Evolutionary conservation across 192 early-diverging fungal genomes (phyloP).

Genomic region (Coemansia sp.): DNA sequence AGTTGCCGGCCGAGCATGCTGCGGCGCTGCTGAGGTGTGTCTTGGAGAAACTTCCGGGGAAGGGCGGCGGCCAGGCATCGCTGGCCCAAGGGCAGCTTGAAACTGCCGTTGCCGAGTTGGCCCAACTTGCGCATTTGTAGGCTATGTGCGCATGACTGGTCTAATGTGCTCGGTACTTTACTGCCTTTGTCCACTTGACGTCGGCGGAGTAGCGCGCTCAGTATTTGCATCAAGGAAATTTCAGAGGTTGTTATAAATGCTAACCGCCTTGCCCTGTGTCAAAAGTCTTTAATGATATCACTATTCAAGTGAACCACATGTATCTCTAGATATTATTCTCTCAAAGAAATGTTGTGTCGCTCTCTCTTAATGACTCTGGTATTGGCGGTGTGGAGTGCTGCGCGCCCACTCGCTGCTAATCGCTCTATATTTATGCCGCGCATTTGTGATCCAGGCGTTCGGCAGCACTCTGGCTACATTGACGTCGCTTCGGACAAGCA

Average conservation of each 20-base stretch:
- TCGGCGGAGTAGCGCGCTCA: neutral
- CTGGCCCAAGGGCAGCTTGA: slow-evolving; percentile 36
- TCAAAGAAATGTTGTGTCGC: neutral
- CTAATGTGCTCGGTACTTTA: neutral
- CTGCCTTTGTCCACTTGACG: neutral
- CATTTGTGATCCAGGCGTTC: slow-evolving; percentile 85
- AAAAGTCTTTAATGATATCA: neutral
- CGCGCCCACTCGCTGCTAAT: neutral
- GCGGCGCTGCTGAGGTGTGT: slow-evolving; percentile 68
- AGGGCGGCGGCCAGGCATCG: slow-evolving; percentile 36
- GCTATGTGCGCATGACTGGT: neutral
- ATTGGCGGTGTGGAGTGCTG: neutral
- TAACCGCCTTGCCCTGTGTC: neutral
- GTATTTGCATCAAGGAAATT: neutral
- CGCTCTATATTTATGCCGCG: slow-evolving; percentile 28
- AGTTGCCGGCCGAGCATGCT: slow-evolving; percentile 74
- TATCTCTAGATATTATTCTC: neutral
- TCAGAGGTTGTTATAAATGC: neutral
- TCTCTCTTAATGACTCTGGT: neutral
- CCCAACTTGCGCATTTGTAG: slow-evolving; percentile 17
- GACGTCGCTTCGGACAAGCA: slow-evolving; percentile 65
- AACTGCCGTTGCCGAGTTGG: slow-evolving; percentile 18
- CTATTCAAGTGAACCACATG: neutral
- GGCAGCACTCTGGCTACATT: slow-evolving; percentile 82
- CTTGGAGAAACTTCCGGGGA: slow-evolving; percentile 62